Percentiles rank a stretch among this genome's conserved stretches.
Evolutionary conservation across 2,329 filamentous ascomycete species (phyloP).

Genomic region (Bipolaris sorokiniana): DNA sequence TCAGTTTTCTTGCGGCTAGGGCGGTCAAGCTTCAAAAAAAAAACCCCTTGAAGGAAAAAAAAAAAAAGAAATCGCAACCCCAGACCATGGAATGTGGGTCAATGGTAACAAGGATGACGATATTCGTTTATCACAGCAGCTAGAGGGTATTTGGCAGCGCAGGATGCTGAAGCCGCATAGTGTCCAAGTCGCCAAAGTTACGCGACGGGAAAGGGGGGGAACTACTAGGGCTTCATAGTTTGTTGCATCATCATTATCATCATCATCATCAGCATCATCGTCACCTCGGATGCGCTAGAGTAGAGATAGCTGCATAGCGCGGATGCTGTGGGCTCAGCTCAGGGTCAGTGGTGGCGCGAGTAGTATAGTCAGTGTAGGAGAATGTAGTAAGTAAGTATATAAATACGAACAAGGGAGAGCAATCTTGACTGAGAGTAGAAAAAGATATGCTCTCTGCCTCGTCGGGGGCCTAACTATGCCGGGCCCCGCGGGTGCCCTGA

Average conservation of each 20-base stretch:
- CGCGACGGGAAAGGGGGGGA: slow-evolving; percentile 12
- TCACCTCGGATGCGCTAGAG: too few species aligned
- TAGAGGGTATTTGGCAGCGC: slow-evolving; percentile 10
- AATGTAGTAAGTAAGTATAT: too few species aligned
- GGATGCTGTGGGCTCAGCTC: slow-evolving; percentile 7
- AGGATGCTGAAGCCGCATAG: slow-evolving; percentile 12
- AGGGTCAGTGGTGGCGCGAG: too few species aligned
- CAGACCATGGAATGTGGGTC: slow-evolving; percentile 18
- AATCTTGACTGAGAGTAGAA: not conserved
- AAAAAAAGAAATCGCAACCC: slow-evolving; percentile 3
- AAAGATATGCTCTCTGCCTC: not conserved
- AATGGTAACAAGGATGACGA: slow-evolving; percentile 27
- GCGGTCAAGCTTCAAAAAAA: slow-evolving; percentile 9
- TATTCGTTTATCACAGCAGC: slow-evolving; percentile 24
- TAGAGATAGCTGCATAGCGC: too few species aligned
- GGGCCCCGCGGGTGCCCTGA: slow-evolving; percentile 12
- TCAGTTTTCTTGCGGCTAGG: slow-evolving; percentile 20
- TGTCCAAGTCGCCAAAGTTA: slow-evolving; percentile 17
- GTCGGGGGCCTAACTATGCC: slow-evolving; percentile 5
- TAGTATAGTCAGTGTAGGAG: too few species aligned
- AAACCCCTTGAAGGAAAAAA: slow-evolving; percentile 4
- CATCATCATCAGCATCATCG: too few species aligned
- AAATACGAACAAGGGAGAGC: slow-evolving; percentile 9
- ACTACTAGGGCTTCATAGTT: not conserved
- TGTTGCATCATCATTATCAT: not conserved